Evolutionary conservation across 257 asterid genomes (phyloP), one percentile per base, ranked within the genome.

Genomic region (Craterostigma plantagineum): DNA sequence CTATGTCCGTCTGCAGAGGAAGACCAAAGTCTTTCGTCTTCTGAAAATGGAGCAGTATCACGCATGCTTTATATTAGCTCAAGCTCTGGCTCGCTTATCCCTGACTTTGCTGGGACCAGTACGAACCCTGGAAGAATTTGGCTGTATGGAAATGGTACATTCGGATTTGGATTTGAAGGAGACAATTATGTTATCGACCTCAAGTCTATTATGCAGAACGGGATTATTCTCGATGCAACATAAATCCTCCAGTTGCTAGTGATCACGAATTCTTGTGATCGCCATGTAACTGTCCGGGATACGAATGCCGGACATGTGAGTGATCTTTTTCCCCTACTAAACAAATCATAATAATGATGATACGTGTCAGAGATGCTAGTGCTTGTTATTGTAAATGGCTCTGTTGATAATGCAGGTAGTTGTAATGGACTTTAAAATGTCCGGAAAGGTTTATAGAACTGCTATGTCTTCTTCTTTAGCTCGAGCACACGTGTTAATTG

Each of bases 381-480:
- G n/a, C 40, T 50, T 38, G 36, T 42, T 23, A 38, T 39, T 48
- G 45, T 14, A 43, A 11, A 59, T 62, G 39, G 43, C 38, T 54
- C 42, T 12, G 16, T 48, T 42, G 58, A 46, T 53, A 45, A 7
- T 52, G 54, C 69, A 86, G 97, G 83, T 71, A n/a, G n/a, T n/a
- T 49, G 93, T 77, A 16, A 56, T 72, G 67, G 66, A 75, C 58
- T 90, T 90, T 52, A 90, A 72, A 65, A 74, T 90, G 98, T 95
- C 98, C 37, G 98, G 98, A 54, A 90, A 90, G 77, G 98, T 90
- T 56, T 76, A 90, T 56, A 70, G 64, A 70, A 75, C 60, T 55
- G 95, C 91, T 12, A 90, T 90, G 95, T 90, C 98, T 57, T 38
- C 93, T 7, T 42, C n/a, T n/a, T n/a, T 76, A 56, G 86, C 98